Evolutionary conservation across 257 asterid genomes (phyloP).

Genomic region (Rubia yunnanensis): DNA sequence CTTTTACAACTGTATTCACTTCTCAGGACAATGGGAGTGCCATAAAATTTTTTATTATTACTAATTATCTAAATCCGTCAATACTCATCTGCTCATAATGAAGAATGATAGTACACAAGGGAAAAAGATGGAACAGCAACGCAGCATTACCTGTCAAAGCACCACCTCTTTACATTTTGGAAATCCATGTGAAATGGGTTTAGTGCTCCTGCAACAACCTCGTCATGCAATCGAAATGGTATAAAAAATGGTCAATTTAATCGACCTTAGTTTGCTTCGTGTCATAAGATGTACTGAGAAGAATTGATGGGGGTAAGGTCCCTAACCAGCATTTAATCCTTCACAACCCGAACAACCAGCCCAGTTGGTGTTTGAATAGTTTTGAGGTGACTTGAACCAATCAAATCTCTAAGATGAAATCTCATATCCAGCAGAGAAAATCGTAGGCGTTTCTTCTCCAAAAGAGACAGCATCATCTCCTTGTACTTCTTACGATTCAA

Average conservation of each 20-base stretch:
- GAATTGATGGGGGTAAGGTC: background rate
- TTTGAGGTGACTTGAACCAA: conserved; percentile 88
- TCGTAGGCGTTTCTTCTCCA: conserved; percentile 73
- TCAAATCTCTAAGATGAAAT: conserved; percentile 84
- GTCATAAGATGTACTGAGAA: background rate
- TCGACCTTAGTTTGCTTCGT: background rate
- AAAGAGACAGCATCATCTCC: conserved; percentile 70
- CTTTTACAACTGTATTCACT: background rate
- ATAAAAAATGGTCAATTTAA: background rate
- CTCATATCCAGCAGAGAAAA: conserved; percentile 83
- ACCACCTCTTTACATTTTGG: background rate
- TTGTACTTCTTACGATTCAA: conserved; percentile 68
- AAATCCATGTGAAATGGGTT: background rate
- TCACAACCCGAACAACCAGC: conserved; percentile 55
- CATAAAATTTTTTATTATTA: background rate
- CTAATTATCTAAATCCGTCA: background rate
- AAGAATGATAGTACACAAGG: background rate
- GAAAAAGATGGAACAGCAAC: background rate
- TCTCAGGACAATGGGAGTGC: background rate
- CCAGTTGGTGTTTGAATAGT: conserved; percentile 68
- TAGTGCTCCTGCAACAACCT: background rate
- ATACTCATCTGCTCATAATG: background rate
- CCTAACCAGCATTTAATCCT: conserved; percentile 38
- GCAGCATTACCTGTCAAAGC: background rate
- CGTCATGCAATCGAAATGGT: background rate